phyloP scores from a whole-genome alignment of 116 monocot species.

The Phalaenopsis hybrid region DNA sequence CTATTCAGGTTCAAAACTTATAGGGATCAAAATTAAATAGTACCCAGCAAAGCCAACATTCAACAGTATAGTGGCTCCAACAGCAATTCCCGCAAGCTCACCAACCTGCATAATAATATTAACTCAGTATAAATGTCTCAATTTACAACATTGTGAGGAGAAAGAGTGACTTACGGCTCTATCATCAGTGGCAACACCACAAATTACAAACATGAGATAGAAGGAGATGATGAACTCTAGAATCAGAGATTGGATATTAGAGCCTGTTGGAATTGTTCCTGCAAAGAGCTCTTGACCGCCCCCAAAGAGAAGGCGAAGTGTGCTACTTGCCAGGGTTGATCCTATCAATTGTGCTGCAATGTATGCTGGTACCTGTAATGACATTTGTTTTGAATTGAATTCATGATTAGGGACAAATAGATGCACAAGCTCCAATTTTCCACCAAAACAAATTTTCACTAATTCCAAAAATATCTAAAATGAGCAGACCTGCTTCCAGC shows the following conservation, averaged over 20 bases:
- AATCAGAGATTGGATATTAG: slow-evolving; percentile 55
- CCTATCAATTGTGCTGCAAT: slow-evolving; percentile 52
- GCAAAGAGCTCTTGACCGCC: slow-evolving; percentile 35
- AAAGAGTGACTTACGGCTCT: slow-evolving; percentile 43
- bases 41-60: slow-evolving; percentile 85
- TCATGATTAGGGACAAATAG: not conserved
- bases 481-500: slow-evolving; percentile 28
- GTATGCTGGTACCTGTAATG: slow-evolving; percentile 54
- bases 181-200: slow-evolving; percentile 89
- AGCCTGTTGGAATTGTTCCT: slow-evolving; percentile 60
- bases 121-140: not conserved
- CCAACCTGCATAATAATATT: slow-evolving; percentile 54
- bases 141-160: not conserved
- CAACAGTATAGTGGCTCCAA: slow-evolving; percentile 69
- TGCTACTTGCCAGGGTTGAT: slow-evolving; percentile 62
- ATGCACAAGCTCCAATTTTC: not conserved
- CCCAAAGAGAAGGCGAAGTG: slow-evolving; percentile 56
- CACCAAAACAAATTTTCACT: not conserved
- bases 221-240: slow-evolving; percentile 90
- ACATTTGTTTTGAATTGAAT: not conserved
- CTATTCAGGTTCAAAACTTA: too few species aligned
- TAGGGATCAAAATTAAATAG: not conserved
- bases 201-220: slow-evolving; percentile 99
- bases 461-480: not conserved
- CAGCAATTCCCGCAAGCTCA: slow-evolving; percentile 83